These are phyloP conservation scores for Paracorniculantispora psalliotae DNA, from an alignment of 2,329 filamentous ascomycete genomes.

Conservation along the genomic window DNA sequence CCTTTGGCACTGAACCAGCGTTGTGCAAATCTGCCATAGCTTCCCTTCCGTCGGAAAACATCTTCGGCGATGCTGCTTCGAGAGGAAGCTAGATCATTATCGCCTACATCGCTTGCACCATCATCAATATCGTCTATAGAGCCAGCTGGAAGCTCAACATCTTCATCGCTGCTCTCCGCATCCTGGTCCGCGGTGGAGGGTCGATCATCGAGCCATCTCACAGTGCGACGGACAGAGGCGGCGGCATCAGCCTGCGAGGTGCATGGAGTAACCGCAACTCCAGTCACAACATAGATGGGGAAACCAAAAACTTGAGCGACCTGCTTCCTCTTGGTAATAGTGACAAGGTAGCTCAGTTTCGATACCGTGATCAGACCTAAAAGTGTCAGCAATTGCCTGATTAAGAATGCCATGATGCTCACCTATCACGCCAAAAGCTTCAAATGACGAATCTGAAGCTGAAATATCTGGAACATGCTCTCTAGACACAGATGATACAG, in stretches of 20 bases:
- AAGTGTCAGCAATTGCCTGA: slow-evolving; percentile 10
- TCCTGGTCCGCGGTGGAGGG: slow-evolving; percentile 35
- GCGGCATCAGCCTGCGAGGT: slow-evolving; percentile 70
- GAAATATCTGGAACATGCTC: slow-evolving; percentile 42
- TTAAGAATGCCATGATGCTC: slow-evolving; percentile 16
- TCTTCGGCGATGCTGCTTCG: slow-evolving; percentile 74
- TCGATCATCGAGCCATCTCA: slow-evolving; percentile 34
- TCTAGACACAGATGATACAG: slow-evolving; percentile 38
- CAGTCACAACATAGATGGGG: slow-evolving; percentile 80
- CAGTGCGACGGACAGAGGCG: slow-evolving; percentile 62
- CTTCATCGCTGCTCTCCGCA: slow-evolving; percentile 46
- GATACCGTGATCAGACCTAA: slow-evolving; percentile 80
- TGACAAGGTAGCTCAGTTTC: slow-evolving; percentile 75
- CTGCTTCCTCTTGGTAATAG: slow-evolving; percentile 80
- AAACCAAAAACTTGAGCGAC: slow-evolving; percentile 81
- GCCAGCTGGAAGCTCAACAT: slow-evolving; percentile 29
- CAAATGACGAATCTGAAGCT: slow-evolving; percentile 47
- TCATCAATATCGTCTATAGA: slow-evolving; percentile 43
- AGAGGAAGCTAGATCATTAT: slow-evolving; percentile 28
- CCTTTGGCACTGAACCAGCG: slow-evolving; percentile 87
- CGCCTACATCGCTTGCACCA: slow-evolving; percentile 29
- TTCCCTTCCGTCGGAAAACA: slow-evolving; percentile 76
- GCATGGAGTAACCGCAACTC: slow-evolving; percentile 86
- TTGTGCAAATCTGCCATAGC: slow-evolving; percentile 83
- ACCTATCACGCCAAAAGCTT: slow-evolving; percentile 58